Conservation (phyloP, 2,329 filamentous ascomycete species). For the Thielaviopsis euricoi region DNA sequence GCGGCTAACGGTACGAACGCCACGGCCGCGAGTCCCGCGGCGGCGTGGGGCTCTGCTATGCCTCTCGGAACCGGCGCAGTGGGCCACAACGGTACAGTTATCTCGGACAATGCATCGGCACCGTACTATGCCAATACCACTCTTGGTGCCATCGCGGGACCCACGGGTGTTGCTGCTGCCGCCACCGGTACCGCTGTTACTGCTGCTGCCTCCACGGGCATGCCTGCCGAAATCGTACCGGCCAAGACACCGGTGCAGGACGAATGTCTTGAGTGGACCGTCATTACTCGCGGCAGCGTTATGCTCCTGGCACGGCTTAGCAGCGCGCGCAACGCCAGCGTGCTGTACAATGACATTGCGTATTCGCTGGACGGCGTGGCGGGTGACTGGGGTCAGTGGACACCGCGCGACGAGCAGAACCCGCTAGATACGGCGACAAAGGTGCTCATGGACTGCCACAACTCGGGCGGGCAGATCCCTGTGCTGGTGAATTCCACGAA, state of each 20-base stretch:
- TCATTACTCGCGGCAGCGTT: constrained; percentile 9
- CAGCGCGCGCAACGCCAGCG: constrained; percentile 5
- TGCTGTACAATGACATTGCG: constrained; percentile 11
- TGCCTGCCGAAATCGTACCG: neutral
- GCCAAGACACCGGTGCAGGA: neutral
- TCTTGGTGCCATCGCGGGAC: neutral
- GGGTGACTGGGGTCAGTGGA: constrained; percentile 9
- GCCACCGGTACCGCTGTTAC: neutral
- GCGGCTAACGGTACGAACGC: neutral
- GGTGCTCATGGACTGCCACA: constrained; percentile 9
- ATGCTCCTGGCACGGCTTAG: constrained; percentile 9
- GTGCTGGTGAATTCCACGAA: constrained; percentile 8
- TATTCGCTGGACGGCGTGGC: constrained; percentile 10
- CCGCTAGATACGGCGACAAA: neutral
- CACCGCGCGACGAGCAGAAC: neutral
- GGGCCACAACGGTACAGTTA: neutral
- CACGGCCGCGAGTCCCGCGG: neutral
- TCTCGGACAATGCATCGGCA: neutral
- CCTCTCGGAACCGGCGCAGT: neutral
- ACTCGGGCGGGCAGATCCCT: constrained; percentile 9
- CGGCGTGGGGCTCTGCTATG: neutral
- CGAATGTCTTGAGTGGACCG: constrained; percentile 11
- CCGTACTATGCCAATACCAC: neutral
- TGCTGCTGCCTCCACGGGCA: neutral
- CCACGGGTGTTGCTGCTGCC: neutral